phyloP scores from a whole-genome alignment of 1,284 basidiomycete species.

The Tilletiopsis washingtonensis region DNA sequence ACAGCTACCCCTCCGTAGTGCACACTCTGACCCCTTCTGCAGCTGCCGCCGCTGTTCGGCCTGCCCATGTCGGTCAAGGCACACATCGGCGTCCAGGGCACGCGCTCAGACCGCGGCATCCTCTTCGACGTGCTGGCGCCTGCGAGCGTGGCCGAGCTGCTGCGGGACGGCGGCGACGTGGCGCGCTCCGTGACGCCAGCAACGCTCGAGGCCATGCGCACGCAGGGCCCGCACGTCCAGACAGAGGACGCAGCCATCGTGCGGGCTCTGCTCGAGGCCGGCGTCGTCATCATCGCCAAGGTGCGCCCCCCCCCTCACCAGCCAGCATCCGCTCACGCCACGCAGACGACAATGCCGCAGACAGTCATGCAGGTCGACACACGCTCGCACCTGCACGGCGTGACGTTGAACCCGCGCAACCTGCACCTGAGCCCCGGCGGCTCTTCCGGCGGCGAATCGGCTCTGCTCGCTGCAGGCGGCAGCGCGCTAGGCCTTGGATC shows the following conservation, averaged over 20 bases:
- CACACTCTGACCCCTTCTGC: not conserved
- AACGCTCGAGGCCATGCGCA: not conserved
- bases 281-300: constrained; percentile 24
- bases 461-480: constrained; percentile 17
- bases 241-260: constrained; percentile 13
- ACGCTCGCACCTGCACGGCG: constrained; percentile 21
- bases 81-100: constrained; percentile 13
- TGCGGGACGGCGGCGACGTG: not conserved
- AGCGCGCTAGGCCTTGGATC: constrained; percentile 22
- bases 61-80: constrained; percentile 30
- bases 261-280: constrained; percentile 10
- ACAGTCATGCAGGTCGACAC: constrained; percentile 35
- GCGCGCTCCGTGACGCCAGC: not conserved
- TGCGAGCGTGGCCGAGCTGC: constrained; percentile 9
- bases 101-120: constrained; percentile 25
- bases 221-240: constrained; percentile 1
- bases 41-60: constrained; percentile 18
- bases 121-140: constrained; percentile 23
- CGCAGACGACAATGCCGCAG: constrained; percentile 26
- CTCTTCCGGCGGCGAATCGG: constrained; percentile 25
- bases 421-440: constrained; percentile 26
- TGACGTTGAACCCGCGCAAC: constrained; percentile 28
- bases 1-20: no score
- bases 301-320: not conserved
- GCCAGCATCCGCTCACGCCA: not conserved